These are phyloP conservation scores for Aspergillus indologenus DNA, from an alignment of 495 filamentous ascomycete genomes.

Conservation along the genomic window DNA sequence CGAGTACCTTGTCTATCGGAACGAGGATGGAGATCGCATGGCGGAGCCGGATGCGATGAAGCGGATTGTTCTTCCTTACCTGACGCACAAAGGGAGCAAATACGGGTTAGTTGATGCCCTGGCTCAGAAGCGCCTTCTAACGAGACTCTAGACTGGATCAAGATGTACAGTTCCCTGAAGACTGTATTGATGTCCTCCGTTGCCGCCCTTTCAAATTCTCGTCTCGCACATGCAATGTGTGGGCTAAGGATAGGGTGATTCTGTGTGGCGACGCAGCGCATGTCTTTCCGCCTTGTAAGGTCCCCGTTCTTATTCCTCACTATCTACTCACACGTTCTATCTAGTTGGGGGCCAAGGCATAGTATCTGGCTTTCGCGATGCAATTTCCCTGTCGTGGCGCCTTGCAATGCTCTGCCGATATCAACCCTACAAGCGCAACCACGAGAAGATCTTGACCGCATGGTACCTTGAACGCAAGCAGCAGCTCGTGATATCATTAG, in stretches of 20 bases:
- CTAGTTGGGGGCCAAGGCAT: conserved; percentile 45
- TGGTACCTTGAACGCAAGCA: conserved; percentile 44
- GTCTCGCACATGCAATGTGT: conserved; percentile 48
- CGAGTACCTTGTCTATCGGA: conserved; percentile 40
- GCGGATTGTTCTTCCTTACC: conserved; percentile 32
- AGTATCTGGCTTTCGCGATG: conserved; percentile 24
- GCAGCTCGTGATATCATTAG: conserved; percentile 35
- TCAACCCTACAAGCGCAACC: conserved; percentile 7
- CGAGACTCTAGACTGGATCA: conserved; percentile 17
- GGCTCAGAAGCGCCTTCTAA: not conserved
- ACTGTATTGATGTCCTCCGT: conserved; percentile 48
- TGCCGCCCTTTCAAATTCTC: conserved; percentile 50
- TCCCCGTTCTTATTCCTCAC: no score
- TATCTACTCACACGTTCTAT: not conserved
- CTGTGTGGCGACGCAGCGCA: conserved; percentile 54
- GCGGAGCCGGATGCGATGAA: conserved; percentile 20
- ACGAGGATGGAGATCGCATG: conserved; percentile 33
- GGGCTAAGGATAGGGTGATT: conserved; percentile 43
- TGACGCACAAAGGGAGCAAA: conserved; percentile 30
- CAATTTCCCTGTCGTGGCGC: conserved; percentile 44
- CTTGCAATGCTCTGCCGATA: conserved; percentile 33
- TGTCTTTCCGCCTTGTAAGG: conserved; percentile 52
- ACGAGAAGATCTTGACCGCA: conserved; percentile 24
- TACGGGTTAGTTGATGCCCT: conserved; percentile 26
- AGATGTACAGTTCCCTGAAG: conserved; percentile 41